A percentile compares a stretch with the other conserved stretches of the same genome.
Evolutionary conservation across 2,329 filamentous ascomycete species (phyloP).

Genomic region (Helotiales sp.): DNA sequence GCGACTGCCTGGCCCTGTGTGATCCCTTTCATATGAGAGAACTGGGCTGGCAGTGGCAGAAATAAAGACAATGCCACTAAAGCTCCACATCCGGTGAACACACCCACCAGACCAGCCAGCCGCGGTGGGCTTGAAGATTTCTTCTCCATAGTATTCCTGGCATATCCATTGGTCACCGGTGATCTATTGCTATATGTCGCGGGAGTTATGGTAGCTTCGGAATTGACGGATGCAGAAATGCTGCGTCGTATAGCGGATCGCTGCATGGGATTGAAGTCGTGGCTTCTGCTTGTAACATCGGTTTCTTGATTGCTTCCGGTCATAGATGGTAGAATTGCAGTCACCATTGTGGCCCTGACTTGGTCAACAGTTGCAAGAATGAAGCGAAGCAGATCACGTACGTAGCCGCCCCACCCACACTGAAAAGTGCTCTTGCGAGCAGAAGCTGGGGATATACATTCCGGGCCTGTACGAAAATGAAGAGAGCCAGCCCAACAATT

Average conservation of each 20-base stretch:
- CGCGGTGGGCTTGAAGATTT: conserved; percentile 56
- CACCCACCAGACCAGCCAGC: conserved; percentile 86
- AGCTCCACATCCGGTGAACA: conserved; percentile 92
- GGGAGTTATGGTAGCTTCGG: conserved; percentile 77
- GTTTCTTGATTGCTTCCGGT: conserved; percentile 51
- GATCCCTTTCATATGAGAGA: conserved; percentile 72
- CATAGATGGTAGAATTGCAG: conserved; percentile 81
- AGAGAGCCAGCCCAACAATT: conserved; percentile 77
- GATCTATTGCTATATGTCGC: conserved; percentile 50
- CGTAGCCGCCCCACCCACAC: conserved; percentile 87
- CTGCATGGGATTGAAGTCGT: conserved; percentile 26
- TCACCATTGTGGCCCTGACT: conserved; percentile 88
- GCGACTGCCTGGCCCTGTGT: conserved; percentile 76
- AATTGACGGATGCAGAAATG: conserved; percentile 70
- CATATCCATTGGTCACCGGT: conserved; percentile 14
- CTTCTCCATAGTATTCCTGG: conserved; percentile 26
- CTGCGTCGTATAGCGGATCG: conserved; percentile 56
- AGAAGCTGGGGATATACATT: conserved; percentile 91
- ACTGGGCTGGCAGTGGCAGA: conserved; percentile 82
- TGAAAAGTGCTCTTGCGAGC: conserved; percentile 84
- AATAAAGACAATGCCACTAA: conserved; percentile 83
- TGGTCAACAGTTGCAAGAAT: neutral
- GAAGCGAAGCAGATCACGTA: conserved; percentile 48
- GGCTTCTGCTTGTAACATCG: conserved; percentile 32
- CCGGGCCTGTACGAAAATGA: conserved; percentile 81